Evolutionary conservation across 805 yeast genomes (phyloP).

Genomic region (Candida arabinofermentans): DNA sequence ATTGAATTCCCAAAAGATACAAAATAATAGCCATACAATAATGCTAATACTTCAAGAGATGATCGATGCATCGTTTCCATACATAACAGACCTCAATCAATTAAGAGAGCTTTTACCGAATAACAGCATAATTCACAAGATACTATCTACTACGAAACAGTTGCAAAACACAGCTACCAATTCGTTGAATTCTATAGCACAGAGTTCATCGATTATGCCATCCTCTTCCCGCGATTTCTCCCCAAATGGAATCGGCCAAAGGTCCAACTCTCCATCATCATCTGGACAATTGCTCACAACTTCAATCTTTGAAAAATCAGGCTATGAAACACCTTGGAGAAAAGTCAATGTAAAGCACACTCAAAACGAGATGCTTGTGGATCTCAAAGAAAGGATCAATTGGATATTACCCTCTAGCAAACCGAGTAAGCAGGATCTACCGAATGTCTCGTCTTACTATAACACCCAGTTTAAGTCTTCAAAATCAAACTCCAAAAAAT

Average conservation of each 20-base stretch:
- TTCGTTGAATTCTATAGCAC: conserved; percentile 27
- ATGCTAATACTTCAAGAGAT: conserved; percentile 70
- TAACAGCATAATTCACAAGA: conserved; percentile 49
- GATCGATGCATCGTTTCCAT: conserved; percentile 75
- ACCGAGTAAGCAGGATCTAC: neutral
- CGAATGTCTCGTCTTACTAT: conserved; percentile 26
- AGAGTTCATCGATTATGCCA: conserved; percentile 19
- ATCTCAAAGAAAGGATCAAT: conserved; percentile 63
- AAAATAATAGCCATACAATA: conserved; percentile 66
- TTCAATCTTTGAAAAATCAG: conserved; percentile 32
- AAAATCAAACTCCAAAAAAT: conserved; percentile 4
- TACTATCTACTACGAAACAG: conserved; percentile 40
- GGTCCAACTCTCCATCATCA: conserved; percentile 7
- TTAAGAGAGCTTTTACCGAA: conserved; percentile 68
- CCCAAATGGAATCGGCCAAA: neutral
- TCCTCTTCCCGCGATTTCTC: conserved; percentile 14
- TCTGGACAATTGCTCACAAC: too few relatives aligned
- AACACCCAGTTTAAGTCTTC: conserved; percentile 17
- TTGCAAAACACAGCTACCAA: conserved; percentile 30
- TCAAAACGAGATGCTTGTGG: conserved; percentile 83
- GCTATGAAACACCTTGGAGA: conserved; percentile 70
- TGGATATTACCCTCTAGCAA: conserved; percentile 43
- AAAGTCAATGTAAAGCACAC: conserved; percentile 63
- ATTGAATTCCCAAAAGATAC: conserved; percentile 54
- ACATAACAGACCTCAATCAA: conserved; percentile 65